Evolutionary conservation across 257 asterid species (phyloP).

Genomic region (Scutellaria minor): DNA sequence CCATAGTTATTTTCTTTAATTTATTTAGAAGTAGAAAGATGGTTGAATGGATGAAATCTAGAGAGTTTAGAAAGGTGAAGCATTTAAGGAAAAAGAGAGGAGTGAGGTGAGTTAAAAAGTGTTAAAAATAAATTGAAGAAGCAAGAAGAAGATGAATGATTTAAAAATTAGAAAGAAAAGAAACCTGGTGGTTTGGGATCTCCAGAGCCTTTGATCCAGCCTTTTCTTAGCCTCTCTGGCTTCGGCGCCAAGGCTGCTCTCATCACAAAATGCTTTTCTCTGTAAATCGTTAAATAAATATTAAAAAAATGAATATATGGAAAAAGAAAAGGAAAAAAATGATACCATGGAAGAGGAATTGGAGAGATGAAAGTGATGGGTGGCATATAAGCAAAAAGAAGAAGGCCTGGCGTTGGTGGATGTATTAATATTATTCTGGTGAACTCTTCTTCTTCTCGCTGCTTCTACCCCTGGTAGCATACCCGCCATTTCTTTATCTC

Average conservation of each 20-base stretch:
- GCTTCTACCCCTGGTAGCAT: conserved; percentile 73
- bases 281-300: background rate
- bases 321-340: too few species aligned
- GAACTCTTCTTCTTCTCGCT: conserved; percentile 67
- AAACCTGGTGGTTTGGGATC: background rate
- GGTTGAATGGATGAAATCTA: too few species aligned
- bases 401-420: conserved; percentile 50
- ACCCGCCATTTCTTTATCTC: conserved; percentile 51
- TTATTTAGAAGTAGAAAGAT: too few species aligned
- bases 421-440: conserved; percentile 40
- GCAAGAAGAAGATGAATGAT: too few species aligned
- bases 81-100: too few species aligned
- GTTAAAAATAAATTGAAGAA: too few species aligned
- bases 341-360: conserved; percentile 7
- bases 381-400: conserved; percentile 55
- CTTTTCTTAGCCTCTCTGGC: conserved; percentile 51
- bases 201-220: conserved; percentile 43
- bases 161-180: too few species aligned
- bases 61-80: too few species aligned
- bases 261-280: conserved; percentile 36
- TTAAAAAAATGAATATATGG: too few species aligned
- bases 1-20: too few species aligned
- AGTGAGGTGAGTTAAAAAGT: too few species aligned
- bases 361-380: conserved; percentile 45
- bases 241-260: conserved; percentile 35